These are phyloP conservation scores for Cryptococcus hybrid DNA, from an alignment of 1,284 basidiomycete species.

Conservation along the genomic window DNA sequence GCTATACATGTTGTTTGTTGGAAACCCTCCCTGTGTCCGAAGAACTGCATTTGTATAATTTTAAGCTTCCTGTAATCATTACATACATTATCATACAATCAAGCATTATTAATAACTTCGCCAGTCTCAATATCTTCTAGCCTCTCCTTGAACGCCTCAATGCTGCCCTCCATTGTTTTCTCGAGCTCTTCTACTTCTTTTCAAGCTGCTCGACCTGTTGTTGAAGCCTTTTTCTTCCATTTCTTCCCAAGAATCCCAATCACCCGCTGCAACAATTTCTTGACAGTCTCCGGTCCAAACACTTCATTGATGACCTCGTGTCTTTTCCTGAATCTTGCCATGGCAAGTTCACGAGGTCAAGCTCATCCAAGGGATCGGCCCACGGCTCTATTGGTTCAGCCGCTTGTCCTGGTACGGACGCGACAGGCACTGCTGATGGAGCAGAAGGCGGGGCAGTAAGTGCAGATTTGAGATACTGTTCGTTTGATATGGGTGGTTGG, in stretches of 20 bases:
- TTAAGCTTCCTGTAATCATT: no score
- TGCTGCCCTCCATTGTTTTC: slow-evolving; percentile 18
- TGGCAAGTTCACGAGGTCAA: slow-evolving; percentile 41
- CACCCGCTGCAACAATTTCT: slow-evolving; percentile 17
- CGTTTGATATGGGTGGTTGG: slow-evolving; percentile 16
- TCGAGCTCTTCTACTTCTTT: slow-evolving; percentile 39
- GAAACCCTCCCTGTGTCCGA: neutral
- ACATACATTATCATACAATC: neutral
- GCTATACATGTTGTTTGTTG: neutral
- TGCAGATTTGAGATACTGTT: slow-evolving; percentile 34
- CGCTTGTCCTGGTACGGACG: neutral
- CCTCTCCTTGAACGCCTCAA: slow-evolving; percentile 21
- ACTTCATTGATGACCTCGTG: slow-evolving; percentile 44
- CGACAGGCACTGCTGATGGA: neutral
- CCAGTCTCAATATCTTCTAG: slow-evolving; percentile 13
- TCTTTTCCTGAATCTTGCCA: slow-evolving; percentile 40
- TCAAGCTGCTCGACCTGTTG: slow-evolving; percentile 36
- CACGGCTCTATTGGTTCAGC: slow-evolving; percentile 35
- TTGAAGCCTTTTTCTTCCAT: slow-evolving; percentile 17
- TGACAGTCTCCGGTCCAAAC: slow-evolving; percentile 42
- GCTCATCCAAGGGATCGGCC: slow-evolving; percentile 44
- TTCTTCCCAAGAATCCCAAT: neutral
- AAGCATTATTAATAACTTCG: neutral
- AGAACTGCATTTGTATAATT: neutral
- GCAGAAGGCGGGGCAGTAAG: slow-evolving; percentile 10